Conservation (phyloP, 2,329 filamentous ascomycete genomes). For the Didymella sp. region DNA sequence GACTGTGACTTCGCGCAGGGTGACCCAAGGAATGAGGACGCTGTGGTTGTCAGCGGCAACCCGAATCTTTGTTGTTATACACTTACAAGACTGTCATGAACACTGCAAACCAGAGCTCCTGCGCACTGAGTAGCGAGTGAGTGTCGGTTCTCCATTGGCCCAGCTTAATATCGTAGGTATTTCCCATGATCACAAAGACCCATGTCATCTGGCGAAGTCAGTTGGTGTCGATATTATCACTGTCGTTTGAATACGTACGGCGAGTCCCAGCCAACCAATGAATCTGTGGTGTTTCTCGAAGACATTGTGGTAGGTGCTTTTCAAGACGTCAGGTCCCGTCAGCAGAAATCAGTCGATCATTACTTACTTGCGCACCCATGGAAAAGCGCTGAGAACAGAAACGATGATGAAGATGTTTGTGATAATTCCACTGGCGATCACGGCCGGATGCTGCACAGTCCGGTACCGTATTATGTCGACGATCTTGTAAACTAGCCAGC, state of each 20-base stretch:
- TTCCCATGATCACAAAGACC: constrained; percentile 46
- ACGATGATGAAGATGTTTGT: constrained; percentile 47
- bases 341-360: too few species aligned
- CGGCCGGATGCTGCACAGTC: constrained; percentile 41
- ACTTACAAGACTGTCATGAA: constrained; percentile 49
- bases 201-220: constrained; percentile 41
- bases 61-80: too few species aligned
- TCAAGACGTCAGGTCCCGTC: constrained; percentile 18
- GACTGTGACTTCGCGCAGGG: constrained; percentile 45
- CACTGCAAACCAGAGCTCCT: constrained; percentile 47
- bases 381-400: constrained; percentile 46
- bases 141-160: constrained; percentile 40
- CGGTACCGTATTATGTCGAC: constrained; percentile 46
- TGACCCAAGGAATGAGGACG: constrained; percentile 46
- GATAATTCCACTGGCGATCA: constrained; percentile 43
- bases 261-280: constrained; percentile 47
- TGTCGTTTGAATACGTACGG: constrained; percentile 27
- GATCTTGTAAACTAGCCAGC: constrained; percentile 46
- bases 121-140: constrained; percentile 39
- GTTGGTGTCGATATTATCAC: not conserved
- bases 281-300: constrained; percentile 49
- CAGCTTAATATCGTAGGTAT: constrained; percentile 45
- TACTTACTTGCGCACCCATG: constrained; percentile 47
- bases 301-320: constrained; percentile 45
- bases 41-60: constrained; percentile 25